A percentile compares a stretch with the other conserved stretches of the same genome.
Conservation (phyloP, 257 asterid species). For the Nyctanthes arbortristis region DNA sequence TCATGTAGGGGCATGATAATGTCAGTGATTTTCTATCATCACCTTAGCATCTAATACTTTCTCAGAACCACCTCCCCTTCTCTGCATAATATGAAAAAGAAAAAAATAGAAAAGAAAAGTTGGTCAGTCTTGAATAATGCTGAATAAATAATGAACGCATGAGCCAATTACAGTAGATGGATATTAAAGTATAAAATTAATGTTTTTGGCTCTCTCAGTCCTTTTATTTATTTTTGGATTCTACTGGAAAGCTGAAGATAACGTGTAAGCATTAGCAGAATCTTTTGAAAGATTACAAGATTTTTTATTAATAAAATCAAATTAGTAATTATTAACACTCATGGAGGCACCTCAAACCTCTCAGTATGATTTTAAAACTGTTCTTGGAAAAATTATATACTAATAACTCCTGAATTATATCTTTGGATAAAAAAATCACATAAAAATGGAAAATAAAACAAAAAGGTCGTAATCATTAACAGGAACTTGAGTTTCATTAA, state of each 20-base stretch:
- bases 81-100: conserved; percentile 50
- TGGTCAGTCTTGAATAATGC: conserved; percentile 3
- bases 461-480: conserved; percentile 50
- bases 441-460: too few species aligned
- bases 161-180: conserved; percentile 32
- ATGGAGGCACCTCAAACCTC: conserved; percentile 33
- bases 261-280: conserved; percentile 42
- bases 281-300: conserved; percentile 32
- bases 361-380: conserved; percentile 45
- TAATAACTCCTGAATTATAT: too few species aligned
- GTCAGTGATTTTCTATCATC: conserved; percentile 27
- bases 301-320: conserved; percentile 27
- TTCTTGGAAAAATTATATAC: conserved; percentile 41
- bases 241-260: conserved; percentile 26
- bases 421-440: conserved; percentile 20
- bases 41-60: conserved; percentile 96
- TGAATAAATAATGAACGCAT: not conserved
- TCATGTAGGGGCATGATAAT: conserved; percentile 36
- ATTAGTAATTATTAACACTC: conserved; percentile 30
- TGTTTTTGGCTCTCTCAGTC: conserved; percentile 2
- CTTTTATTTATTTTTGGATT: not conserved
- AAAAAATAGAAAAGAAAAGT: conserved; percentile 10
- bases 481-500: conserved; percentile 33
- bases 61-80: conserved; percentile 71
- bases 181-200: conserved; percentile 17